Percentiles rank a stretch among this genome's conserved stretches.
Conservation (phyloP, 1,284 basidiomycete genomes). For the Tylopilus orsonianus region DNA sequence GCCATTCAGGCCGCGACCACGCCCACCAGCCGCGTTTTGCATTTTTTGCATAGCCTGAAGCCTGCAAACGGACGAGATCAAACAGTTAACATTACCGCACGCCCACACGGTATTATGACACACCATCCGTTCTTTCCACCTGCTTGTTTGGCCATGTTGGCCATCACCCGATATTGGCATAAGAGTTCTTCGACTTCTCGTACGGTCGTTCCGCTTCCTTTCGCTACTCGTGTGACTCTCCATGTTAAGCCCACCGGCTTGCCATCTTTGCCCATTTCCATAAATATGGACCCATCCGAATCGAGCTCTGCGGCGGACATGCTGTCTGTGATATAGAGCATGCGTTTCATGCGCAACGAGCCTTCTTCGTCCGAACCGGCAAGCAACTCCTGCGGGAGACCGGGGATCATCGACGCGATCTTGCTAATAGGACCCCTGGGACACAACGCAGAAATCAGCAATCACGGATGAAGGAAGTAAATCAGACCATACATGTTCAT, state of each 20-base stretch:
- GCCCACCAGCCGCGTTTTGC: constrained; percentile 82
- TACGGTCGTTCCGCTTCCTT: constrained; percentile 94
- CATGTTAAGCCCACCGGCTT: constrained; percentile 82
- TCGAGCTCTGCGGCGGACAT: constrained; percentile 95
- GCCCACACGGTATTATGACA: constrained; percentile 27
- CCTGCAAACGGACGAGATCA: constrained; percentile 39
- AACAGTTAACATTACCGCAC: constrained; percentile 3
- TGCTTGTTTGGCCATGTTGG: constrained; percentile 95
- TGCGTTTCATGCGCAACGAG: constrained; percentile 89
- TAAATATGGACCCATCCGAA: constrained; percentile 90
- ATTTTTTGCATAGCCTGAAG: constrained; percentile 88
- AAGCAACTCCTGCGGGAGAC: constrained; percentile 87
- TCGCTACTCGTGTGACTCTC: constrained; percentile 86
- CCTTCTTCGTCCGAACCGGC: constrained; percentile 92
- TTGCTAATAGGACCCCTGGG: constrained; percentile 94
- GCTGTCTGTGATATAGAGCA: constrained; percentile 98
- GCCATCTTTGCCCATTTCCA: constrained; percentile 80
- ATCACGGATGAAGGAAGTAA: constrained; percentile 3
- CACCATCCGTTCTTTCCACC: constrained; percentile 95
- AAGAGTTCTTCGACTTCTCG: constrained; percentile 96
- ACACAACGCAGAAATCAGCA: constrained; percentile 8
- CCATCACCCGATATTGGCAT: constrained; percentile 96
- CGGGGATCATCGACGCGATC: constrained; percentile 99
- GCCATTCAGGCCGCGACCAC: constrained; percentile 79
- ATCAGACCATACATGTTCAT: constrained; percentile 84